Conservation (phyloP, 495 filamentous ascomycete species). For the Haplographium delicatum region DNA sequence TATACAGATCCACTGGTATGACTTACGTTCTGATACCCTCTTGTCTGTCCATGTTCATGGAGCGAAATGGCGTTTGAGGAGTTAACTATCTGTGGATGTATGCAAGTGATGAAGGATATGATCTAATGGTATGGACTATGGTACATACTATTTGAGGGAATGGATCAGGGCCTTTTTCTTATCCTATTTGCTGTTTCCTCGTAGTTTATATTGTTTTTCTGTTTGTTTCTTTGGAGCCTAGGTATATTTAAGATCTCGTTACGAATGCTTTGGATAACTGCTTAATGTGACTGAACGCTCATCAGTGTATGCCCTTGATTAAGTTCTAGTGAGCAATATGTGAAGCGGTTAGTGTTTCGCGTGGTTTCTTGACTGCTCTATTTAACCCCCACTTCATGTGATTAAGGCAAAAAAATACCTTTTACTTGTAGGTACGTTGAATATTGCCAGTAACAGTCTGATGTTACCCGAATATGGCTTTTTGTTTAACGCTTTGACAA, state of each 20-base stretch:
- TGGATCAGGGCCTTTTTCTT: slow-evolving; percentile 7
- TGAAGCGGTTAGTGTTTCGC: too few relatives aligned
- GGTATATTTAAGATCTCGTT: slow-evolving; percentile 18
- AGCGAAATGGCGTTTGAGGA: slow-evolving; percentile 26
- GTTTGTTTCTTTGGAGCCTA: slow-evolving; percentile 11
- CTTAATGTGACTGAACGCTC: slow-evolving; percentile 9
- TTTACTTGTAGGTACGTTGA: too few relatives aligned
- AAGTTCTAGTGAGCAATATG: too few relatives aligned
- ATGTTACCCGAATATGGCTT: too few relatives aligned
- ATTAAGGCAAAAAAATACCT: too few relatives aligned
- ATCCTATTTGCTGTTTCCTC: slow-evolving; percentile 2
- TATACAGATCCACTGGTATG: slow-evolving; percentile 16
- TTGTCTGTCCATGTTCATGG: slow-evolving; percentile 16
- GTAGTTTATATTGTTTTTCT: slow-evolving; percentile 11
- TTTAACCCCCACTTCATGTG: too few relatives aligned
- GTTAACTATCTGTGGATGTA: slow-evolving; percentile 11
- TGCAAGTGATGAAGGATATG: neutral
- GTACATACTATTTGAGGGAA: slow-evolving; percentile 16
- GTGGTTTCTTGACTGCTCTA: too few relatives aligned
- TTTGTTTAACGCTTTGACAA: too few relatives aligned
- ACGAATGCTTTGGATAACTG: neutral
- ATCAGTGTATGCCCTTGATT: too few relatives aligned
- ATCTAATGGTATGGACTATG: slow-evolving; percentile 18
- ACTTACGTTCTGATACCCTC: slow-evolving; percentile 20
- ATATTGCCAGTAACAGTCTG: too few relatives aligned